phyloP scores from a whole-genome alignment of 2,329 filamentous ascomycete species.

The Plectosphaerella plurivora region DNA sequence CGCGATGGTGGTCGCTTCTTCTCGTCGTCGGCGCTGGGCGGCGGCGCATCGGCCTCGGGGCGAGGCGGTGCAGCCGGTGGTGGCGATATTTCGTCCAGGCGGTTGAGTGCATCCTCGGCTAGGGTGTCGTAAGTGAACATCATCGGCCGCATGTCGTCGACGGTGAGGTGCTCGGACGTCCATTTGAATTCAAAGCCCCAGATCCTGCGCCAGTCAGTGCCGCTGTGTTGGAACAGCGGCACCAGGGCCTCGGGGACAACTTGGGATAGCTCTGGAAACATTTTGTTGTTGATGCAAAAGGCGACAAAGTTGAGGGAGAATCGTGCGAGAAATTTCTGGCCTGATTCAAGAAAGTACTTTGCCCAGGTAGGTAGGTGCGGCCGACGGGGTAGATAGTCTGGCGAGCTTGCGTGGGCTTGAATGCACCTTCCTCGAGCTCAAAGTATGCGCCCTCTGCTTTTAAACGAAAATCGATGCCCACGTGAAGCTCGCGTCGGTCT shows the following conservation, averaged over 20 bases:
- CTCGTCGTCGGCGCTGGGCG: conserved; percentile 17
- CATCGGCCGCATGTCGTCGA: conserved; percentile 53
- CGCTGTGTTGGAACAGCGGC: conserved; percentile 8
- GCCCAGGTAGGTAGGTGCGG: too few relatives aligned
- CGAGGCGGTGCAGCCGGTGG: conserved; percentile 23
- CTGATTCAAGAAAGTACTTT: too few relatives aligned
- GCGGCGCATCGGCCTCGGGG: conserved; percentile 20
- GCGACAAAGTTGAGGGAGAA: too few relatives aligned
- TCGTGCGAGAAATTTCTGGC: too few relatives aligned
- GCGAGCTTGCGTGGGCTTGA: too few relatives aligned
- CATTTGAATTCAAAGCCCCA: conserved; percentile 70
- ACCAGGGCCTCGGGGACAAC: conserved; percentile 4
- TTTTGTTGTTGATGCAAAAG: background rate
- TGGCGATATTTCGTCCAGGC: conserved; percentile 58
- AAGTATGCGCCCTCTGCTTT: too few relatives aligned
- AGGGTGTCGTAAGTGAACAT: conserved; percentile 66
- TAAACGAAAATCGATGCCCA: too few relatives aligned
- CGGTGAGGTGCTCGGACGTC: conserved; percentile 58
- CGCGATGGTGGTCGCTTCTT: conserved; percentile 26
- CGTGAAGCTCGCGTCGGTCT: too few relatives aligned
- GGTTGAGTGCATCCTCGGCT: conserved; percentile 60
- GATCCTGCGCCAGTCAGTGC: conserved; percentile 14
- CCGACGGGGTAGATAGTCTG: too few relatives aligned
- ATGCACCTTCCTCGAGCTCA: too few relatives aligned
- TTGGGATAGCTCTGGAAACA: background rate